phyloP scores from a whole-genome alignment of 139 green algal genomes.

The Chlorella sp. region DNA sequence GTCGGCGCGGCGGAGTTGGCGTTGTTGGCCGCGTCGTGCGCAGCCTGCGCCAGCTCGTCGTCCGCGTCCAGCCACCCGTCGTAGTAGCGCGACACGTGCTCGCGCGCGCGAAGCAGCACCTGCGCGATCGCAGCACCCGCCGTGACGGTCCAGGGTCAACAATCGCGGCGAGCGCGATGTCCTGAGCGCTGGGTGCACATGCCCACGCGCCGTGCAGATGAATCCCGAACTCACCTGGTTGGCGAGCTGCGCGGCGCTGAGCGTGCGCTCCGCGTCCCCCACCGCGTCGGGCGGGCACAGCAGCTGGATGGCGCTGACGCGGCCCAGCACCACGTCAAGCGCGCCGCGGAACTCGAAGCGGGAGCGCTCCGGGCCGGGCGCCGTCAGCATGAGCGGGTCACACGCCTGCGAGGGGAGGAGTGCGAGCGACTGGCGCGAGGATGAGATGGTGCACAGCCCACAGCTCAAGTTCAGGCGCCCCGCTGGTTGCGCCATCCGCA shows the following conservation, averaged over 20 bases:
- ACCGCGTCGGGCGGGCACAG: slow-evolving; percentile 38
- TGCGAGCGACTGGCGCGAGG: no score
- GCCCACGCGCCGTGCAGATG: background rate
- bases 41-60: slow-evolving; percentile 45
- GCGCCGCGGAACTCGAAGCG: slow-evolving; percentile 56
- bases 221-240: slow-evolving; percentile 79
- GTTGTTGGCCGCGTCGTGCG: background rate
- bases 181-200: no score
- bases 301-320: slow-evolving; percentile 7
- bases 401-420: slow-evolving; percentile 8
- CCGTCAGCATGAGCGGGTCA: background rate
- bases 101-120: slow-evolving; percentile 19
- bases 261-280: slow-evolving; percentile 14
- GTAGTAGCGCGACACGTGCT: slow-evolving; percentile 53
- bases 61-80: slow-evolving; percentile 55
- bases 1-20: no score
- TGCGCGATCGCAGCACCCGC: no score
- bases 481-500: no score
- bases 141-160: no score
- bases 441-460: no score
- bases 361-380: slow-evolving; percentile 7
- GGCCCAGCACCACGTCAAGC: background rate
- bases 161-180: no score
- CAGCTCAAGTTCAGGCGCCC: no score
- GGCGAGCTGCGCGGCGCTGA: slow-evolving; percentile 49